Base-by-base conservation (phyloP, 139 green algal species). In the Chlorella sp. region DNA sequence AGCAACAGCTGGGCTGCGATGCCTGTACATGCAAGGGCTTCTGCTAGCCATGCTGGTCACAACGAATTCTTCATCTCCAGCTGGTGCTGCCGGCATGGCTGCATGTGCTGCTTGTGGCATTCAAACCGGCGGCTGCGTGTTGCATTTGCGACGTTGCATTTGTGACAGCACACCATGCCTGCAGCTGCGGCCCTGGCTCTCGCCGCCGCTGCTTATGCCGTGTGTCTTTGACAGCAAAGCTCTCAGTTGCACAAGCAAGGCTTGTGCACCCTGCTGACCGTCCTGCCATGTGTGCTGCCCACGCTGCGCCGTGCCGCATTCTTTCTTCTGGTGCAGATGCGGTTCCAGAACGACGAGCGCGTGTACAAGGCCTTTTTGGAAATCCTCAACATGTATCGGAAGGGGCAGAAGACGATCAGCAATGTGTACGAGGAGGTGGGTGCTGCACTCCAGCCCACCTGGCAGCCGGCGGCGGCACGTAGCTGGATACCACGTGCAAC, bases 331-430 rank as follows among this genome's bases (percentile, higher is more conserved):
- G 5, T 57, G 83, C 95, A 98, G 96, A 97, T 93, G 21, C 95
- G 97, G 32, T 99, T 99, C 89, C 86, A 94, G 2, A 93, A 90
- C 36, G 95, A 99, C 75, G 98, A 99, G 93, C 94, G 97, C 12
- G 98, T 99, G 40, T 99, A 99, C 97, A 99, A 99, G 92, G 95
- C 96, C 0, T 99, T 99, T 91, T 89, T 99, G 91, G 98, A 99
- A 93, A 99, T 99, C 83, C 94, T 99, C 32, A 99, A 99, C 95
- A 97, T 98, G 96, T 99, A 99, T 90, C 94, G 98, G 64, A 99
- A 99, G 94, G 98, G 97, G 30, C 95, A 97, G 93, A 99, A 99
- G 94, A 98, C 93, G 37, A 99, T 99, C 91, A 94, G 86, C 34
- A 93, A 97, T 48, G 98, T 99, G 39, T 99, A 99, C 82, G 94